Base-by-base conservation (phyloP, 148 eudicot species). In the Cornus florida region DNA sequence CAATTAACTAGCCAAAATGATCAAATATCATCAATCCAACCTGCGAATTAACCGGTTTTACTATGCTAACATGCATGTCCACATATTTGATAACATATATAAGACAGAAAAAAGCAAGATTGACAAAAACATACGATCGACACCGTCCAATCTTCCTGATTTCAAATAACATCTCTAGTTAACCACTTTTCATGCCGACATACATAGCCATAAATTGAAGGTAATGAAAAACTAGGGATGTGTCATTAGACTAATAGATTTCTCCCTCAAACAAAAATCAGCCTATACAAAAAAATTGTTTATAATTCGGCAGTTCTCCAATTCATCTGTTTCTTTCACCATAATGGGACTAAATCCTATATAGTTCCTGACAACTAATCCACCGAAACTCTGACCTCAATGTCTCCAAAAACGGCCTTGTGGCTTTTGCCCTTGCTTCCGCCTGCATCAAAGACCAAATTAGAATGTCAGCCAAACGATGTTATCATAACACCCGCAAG, bases 381-480 rank as follows among this genome's bases (percentile, higher is more conserved):
- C 12, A 1, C 1, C 50, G 28, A 7, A 20, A 31, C 31, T 11
- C 10, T 8, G 56, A 70, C 20, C 69, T 84, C 81, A 89, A 31
- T 84, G 90, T 53, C 86, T 81, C 91, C 90, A 87, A 31, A 90
- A 75, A 72, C 82, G 84, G 60, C 87, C 84, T 4, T 81, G 84
- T 67, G 82, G 82, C 81, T 86, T 88, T 73, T 88, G 87, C 77
- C 80, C 90, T 72, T 82, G 84, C 89, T 79, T 80, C 46, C 89
- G 83, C 86, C 95, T 91, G 88, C 87, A 87, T 28, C 69, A 75
- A 66, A n/a, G 48, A 41, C 57, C 72, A 70, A 39, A 31, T 41
- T 33, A 16, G 23, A 19, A 62, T 62, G 66, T 69, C 19, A 69
- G 72, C 72, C 10, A 71, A 46, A 33, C 19, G 16, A 5, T 20